Evolutionary conservation across 2,329 filamentous ascomycete genomes (phyloP).

Genomic region (Chrysosporium keratinophilum): DNA sequence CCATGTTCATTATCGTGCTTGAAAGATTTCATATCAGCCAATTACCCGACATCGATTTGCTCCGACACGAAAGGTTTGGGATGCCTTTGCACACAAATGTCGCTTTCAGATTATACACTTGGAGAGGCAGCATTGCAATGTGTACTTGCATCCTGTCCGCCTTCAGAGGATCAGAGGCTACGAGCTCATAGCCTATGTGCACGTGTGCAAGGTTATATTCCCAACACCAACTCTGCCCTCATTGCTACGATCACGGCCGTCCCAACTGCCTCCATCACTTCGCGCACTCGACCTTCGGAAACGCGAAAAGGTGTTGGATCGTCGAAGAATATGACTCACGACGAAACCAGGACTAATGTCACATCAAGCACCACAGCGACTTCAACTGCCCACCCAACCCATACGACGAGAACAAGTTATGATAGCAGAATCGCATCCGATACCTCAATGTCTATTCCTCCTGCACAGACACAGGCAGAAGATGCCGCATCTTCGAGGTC

Average conservation of each 20-base stretch:
- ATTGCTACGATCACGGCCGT: slow-evolving; percentile 15
- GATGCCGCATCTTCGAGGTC: background rate
- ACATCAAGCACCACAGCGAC: background rate
- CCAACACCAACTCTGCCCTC: slow-evolving; percentile 46
- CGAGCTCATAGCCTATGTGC: slow-evolving; percentile 49
- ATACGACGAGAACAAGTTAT: background rate
- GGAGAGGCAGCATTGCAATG: slow-evolving; percentile 64
- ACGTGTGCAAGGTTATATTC: slow-evolving; percentile 40
- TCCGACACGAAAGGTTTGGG: slow-evolving; percentile 43
- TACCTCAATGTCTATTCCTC: slow-evolving; percentile 3
- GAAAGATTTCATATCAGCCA: slow-evolving; percentile 49
- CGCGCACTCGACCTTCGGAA: slow-evolving; percentile 1
- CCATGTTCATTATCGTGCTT: slow-evolving; percentile 53
- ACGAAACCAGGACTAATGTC: background rate
- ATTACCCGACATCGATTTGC: slow-evolving; percentile 46
- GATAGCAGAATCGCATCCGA: background rate
- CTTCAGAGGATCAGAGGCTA: slow-evolving; percentile 36
- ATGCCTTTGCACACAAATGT: slow-evolving; percentile 54
- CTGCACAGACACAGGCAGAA: background rate
- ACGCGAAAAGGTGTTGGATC: background rate
- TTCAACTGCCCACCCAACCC: background rate
- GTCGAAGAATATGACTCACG: background rate
- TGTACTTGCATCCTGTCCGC: slow-evolving; percentile 48
- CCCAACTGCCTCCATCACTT: slow-evolving; percentile 14
- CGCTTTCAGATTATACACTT: slow-evolving; percentile 54